Evolutionary conservation across 345 rosid species (phyloP).

Genomic region (Durio zibethinus): DNA sequence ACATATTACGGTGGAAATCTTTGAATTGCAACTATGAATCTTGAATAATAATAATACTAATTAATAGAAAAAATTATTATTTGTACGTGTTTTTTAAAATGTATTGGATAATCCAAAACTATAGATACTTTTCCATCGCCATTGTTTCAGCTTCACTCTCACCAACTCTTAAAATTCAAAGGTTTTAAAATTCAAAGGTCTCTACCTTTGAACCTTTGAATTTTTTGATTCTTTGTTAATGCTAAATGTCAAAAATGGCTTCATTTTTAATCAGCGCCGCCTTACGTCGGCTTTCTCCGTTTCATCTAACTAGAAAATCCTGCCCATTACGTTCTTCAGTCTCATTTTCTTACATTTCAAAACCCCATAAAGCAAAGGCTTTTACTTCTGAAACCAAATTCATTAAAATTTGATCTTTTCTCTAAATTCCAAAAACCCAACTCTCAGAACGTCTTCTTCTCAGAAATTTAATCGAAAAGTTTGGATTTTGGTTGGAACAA

Average conservation of each 20-base stretch:
- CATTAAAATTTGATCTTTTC: background rate
- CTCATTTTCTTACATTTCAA: constrained; percentile 6
- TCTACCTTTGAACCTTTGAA: too few relatives aligned
- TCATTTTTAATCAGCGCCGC: background rate
- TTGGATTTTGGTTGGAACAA: constrained; percentile 28
- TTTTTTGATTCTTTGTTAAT: background rate
- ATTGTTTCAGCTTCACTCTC: too few relatives aligned
- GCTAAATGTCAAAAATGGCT: constrained; percentile 8
- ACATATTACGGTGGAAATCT: too few relatives aligned
- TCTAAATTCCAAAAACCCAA: background rate
- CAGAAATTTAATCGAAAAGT: background rate
- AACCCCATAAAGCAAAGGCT: background rate
- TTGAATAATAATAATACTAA: too few relatives aligned
- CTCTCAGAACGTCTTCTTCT: background rate
- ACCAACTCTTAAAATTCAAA: too few relatives aligned
- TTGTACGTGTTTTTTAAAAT: too few relatives aligned
- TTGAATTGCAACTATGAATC: too few relatives aligned
- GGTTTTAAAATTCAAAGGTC: too few relatives aligned
- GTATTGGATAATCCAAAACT: too few relatives aligned
- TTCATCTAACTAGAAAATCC: background rate
- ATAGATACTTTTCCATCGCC: too few relatives aligned
- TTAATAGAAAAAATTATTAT: too few relatives aligned
- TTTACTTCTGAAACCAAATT: background rate
- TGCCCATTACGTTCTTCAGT: background rate
- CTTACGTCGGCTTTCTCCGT: constrained; percentile 6